Evolutionary conservation across 371 early-diverging fungal genomes (phyloP).

Genomic region (Nematocida sp.): DNA sequence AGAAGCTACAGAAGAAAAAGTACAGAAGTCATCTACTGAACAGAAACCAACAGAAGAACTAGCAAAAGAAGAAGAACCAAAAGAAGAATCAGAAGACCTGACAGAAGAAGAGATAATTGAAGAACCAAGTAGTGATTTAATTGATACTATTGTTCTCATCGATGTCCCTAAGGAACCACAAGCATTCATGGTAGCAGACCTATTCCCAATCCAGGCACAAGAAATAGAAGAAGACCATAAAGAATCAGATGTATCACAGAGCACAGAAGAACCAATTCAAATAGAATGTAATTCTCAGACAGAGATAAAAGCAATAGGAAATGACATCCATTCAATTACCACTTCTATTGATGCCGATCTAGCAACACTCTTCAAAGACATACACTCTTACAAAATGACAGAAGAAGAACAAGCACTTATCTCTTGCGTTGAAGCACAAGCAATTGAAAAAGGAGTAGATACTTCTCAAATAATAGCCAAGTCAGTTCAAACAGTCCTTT

Average conservation of each 20-base stretch:
- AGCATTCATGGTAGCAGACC: no score
- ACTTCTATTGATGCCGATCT: not conserved
- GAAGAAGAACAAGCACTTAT: not conserved
- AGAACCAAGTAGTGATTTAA: not conserved
- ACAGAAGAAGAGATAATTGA: not conserved
- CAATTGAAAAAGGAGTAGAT: not conserved
- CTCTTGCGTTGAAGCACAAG: conserved; percentile 2
- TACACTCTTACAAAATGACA: not conserved
- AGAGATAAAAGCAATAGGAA: no score
- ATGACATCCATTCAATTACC: not conserved
- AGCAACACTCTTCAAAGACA: not conserved
- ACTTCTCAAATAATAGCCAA: not conserved
- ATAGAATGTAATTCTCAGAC: no score
- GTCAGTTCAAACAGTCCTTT: not conserved
- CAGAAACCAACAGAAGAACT: no score
- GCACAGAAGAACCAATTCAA: no score
- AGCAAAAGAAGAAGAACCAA: not conserved
- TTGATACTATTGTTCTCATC: not conserved
- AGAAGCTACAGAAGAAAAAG: no score
- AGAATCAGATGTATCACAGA: no score
- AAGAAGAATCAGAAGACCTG: not conserved
- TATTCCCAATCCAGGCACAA: no score
- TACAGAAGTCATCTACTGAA: no score
- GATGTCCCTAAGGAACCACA: not conserved
- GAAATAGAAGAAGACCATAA: no score